Evolutionary conservation across 805 yeast genomes (phyloP), one percentile per base, ranked within the genome.

Genomic region (Yarrowia divulgata): DNA sequence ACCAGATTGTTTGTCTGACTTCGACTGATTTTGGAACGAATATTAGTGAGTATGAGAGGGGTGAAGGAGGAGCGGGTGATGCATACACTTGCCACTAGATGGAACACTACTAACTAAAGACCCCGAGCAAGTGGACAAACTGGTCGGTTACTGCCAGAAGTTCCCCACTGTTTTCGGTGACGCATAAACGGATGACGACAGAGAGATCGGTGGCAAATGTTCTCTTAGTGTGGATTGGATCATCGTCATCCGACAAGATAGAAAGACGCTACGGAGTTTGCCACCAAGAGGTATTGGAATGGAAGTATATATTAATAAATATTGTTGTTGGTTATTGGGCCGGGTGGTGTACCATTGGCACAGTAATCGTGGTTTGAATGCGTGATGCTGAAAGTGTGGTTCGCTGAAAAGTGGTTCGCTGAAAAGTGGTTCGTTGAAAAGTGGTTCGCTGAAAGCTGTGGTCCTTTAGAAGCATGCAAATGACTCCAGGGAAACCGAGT

Each of bases 1-100:
- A 71, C 37, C 69, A 75, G 19, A 43, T 80, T 10, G 72, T 72
- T 69, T 74, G 74, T 43, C 64, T 72, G 54, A 68, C 67, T 8
- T 73, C 73, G 6, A 52, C 72, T 10, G 74, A 74, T 67, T 70
- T 74, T 67, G 76, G 76, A 50, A 68, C 71, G 19, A 69, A 73
- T 39, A 70, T 74, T 37, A 57, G 74, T 73, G 70, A 58, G 76
- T 68, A 46, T 1, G 6, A 6, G 16, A 12, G 40, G 5, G 16
- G 42, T 3, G 23, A 8, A 9, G 14, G 8, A 9, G 40, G 3
- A 8, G 0, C 3, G 12, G 29, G 29, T 23, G 29, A 23, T 23
- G 4, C 29, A 23, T 23, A 23, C 29, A 23, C 29, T 23, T 23
- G 29, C 29, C 29, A 23, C 29, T 4, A 23, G 29, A 23, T n/a